phyloP scores from a whole-genome alignment of 805 yeast genomes.

The Ogataea minuta region DNA sequence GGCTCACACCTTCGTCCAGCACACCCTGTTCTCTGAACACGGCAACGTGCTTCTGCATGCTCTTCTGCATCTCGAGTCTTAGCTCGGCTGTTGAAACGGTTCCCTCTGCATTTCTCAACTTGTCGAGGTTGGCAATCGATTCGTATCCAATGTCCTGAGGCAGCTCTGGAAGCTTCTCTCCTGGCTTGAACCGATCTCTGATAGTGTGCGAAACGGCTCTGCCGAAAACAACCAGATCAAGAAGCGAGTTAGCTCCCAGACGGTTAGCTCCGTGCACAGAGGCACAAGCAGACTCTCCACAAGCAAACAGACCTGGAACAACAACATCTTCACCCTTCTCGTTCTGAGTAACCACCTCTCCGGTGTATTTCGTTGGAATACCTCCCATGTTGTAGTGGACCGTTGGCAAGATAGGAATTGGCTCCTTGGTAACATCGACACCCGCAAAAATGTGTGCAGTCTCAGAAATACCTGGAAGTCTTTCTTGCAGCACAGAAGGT shows the following conservation, averaged over 20 bases:
- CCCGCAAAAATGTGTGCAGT: slow-evolving; percentile 98
- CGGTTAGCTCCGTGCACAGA: slow-evolving; percentile 99
- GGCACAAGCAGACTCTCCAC: slow-evolving; percentile 99
- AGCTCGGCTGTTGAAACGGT: slow-evolving; percentile 80
- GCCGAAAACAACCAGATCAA: slow-evolving; percentile 96
- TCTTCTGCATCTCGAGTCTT: slow-evolving; percentile 88
- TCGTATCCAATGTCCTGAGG: slow-evolving; percentile 87
- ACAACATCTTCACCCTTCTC: slow-evolving; percentile 85
- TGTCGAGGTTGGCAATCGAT: slow-evolving; percentile 87
- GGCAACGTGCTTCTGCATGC: slow-evolving; percentile 96
- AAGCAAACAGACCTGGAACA: slow-evolving; percentile 91
- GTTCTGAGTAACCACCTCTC: slow-evolving; percentile 85
- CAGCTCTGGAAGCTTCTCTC: slow-evolving; percentile 77
- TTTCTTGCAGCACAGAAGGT: slow-evolving; percentile 84
- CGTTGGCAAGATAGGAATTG: slow-evolving; percentile 96
- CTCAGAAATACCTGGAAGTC: slow-evolving; percentile 98
- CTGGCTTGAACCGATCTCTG: slow-evolving; percentile 81
- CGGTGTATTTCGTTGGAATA: slow-evolving; percentile 96
- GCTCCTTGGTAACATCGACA: slow-evolving; percentile 98
- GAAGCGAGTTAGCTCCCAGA: slow-evolving; percentile 95
- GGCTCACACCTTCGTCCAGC: slow-evolving; percentile 85
- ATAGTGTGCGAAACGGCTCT: slow-evolving; percentile 96
- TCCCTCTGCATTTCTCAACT: slow-evolving; percentile 82
- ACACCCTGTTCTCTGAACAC: slow-evolving; percentile 94
- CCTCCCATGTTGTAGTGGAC: slow-evolving; percentile 99